Evolutionary conservation across 768 basidiomycete genomes (phyloP).

Genomic region (Lepiota venenata): DNA sequence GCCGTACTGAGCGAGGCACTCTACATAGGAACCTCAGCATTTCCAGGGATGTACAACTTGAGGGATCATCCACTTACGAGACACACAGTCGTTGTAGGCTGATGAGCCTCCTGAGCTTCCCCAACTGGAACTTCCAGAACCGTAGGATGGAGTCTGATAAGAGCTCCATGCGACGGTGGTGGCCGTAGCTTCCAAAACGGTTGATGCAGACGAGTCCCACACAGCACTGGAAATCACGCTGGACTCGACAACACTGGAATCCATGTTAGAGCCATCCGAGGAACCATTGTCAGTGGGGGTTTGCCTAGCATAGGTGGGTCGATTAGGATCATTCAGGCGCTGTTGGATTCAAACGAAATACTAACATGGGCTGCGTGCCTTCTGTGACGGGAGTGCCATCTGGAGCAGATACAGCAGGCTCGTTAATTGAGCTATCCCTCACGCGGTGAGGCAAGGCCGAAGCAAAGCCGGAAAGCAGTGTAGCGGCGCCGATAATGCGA

Average conservation of each 20-base stretch:
- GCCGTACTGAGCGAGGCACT: conserved; percentile 66
- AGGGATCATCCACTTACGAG: conserved; percentile 43
- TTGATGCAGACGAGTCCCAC: not conserved
- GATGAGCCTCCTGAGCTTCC: conserved; percentile 42
- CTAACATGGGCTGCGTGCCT: conserved; percentile 33
- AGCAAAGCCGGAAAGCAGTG: conserved; percentile 48
- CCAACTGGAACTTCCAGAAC: conserved; percentile 63
- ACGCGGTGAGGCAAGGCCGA: conserved; percentile 46
- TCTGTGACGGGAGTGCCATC: conserved; percentile 43
- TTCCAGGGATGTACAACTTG: not conserved
- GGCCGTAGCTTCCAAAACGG: conserved; percentile 6
- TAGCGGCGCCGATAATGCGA: conserved; percentile 50
- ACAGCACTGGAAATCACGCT: not conserved
- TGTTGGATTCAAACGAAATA: not conserved
- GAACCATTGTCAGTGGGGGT: conserved; percentile 6
- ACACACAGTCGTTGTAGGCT: conserved; percentile 66
- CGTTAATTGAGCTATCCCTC: conserved; percentile 33
- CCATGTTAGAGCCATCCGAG: not conserved
- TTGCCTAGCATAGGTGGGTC: not conserved
- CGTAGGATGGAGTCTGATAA: conserved; percentile 42
- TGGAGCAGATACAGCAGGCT: conserved; percentile 43
- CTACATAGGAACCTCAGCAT: conserved; percentile 25
- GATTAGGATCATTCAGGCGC: not conserved
- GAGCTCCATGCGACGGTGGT: conserved; percentile 21
- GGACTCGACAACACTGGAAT: not conserved